Percentiles rank a stretch among this genome's conserved stretches.
These are phyloP conservation scores for Hypoxylon sp. DNA, from an alignment of 2,329 filamentous ascomycete species.

Conservation along the genomic window DNA sequence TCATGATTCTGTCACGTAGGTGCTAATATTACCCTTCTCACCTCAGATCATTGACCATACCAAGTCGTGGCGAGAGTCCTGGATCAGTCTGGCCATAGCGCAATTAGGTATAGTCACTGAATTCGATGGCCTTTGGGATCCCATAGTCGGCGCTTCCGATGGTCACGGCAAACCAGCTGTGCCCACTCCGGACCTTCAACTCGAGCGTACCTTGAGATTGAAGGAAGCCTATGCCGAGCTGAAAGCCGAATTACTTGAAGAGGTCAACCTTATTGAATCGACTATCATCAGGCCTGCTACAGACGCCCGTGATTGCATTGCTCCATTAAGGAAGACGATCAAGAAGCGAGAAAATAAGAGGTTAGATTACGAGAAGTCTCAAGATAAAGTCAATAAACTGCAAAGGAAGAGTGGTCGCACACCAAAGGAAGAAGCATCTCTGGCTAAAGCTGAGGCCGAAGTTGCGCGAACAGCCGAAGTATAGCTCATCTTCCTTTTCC, in stretches of 20 bases:
- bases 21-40: conserved; percentile 31
- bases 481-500: conserved; percentile 53
- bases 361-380: conserved; percentile 84
- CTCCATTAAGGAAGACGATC: conserved; percentile 83
- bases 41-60: conserved; percentile 80
- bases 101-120: conserved; percentile 77
- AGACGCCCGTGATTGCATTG: conserved; percentile 76
- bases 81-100: conserved; percentile 78
- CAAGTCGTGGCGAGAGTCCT: conserved; percentile 83
- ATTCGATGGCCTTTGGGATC: conserved; percentile 81
- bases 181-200: conserved; percentile 72
- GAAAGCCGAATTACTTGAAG: conserved; percentile 78
- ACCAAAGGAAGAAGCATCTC: conserved; percentile 78
- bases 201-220: conserved; percentile 76
- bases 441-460: conserved; percentile 81
- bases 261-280: conserved; percentile 78
- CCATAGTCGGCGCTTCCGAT: conserved; percentile 77
- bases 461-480: conserved; percentile 76
- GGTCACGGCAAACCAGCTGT: conserved; percentile 68
- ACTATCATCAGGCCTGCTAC: conserved; percentile 79
- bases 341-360: conserved; percentile 88
- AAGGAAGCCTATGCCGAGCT: conserved; percentile 79
- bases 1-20: conserved; percentile 7
- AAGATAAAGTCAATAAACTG: conserved; percentile 77
- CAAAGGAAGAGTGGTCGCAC: conserved; percentile 78